phyloP scores from a whole-genome alignment of 2,329 filamentous ascomycete genomes.

The Penicillium sp. region DNA sequence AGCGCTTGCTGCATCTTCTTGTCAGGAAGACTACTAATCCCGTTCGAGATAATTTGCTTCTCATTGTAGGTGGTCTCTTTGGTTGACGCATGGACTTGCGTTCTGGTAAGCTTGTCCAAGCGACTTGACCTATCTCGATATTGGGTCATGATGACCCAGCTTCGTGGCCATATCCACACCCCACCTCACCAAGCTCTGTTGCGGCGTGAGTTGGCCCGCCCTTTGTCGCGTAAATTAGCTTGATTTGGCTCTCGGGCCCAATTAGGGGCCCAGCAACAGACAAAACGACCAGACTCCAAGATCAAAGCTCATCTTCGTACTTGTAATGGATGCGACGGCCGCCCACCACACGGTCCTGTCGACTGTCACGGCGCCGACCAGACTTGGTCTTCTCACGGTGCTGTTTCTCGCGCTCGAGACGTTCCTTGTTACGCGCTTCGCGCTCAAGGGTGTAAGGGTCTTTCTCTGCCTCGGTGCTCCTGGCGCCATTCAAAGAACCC shows the following conservation, averaged over 20 bases:
- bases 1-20: constrained; percentile 76
- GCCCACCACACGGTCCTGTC: constrained; percentile 31
- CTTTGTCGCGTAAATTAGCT: too few relatives aligned
- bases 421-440: constrained; percentile 61
- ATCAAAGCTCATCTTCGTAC: constrained; percentile 46
- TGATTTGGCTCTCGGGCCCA: too few relatives aligned
- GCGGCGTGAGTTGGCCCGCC: too few relatives aligned
- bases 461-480: constrained; percentile 45
- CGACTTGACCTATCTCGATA: too few relatives aligned
- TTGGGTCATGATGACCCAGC: too few relatives aligned
- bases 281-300: not conserved
- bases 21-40: constrained; percentile 75
- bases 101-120: too few relatives aligned
- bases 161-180: too few relatives aligned
- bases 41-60: constrained; percentile 85
- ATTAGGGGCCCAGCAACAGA: too few relatives aligned
- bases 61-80: constrained; percentile 73
- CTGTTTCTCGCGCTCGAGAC: constrained; percentile 63
- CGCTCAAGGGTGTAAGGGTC: constrained; percentile 73
- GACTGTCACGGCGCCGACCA: constrained; percentile 35
- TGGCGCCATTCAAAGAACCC: constrained; percentile 17
- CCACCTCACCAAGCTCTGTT: too few relatives aligned
- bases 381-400: constrained; percentile 50
- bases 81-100: too few relatives aligned
- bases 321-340: constrained; percentile 47